These are phyloP conservation scores for Flammula alnicola DNA, from an alignment of 1,284 basidiomycete genomes.

Conservation along the genomic window DNA sequence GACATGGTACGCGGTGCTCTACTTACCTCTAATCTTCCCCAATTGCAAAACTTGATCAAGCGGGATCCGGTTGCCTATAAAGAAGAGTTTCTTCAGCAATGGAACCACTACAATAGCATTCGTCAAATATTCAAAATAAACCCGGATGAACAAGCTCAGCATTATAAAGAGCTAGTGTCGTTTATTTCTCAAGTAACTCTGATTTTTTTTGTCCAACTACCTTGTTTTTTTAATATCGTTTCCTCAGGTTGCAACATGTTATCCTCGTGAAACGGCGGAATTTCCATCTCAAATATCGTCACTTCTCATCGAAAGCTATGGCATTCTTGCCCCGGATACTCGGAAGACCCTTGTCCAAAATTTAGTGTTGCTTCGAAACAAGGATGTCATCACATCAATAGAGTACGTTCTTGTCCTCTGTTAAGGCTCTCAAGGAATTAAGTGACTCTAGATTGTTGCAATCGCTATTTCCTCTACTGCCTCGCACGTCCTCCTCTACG, in stretches of 20 bases:
- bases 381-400: conserved; percentile 90
- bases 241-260: conserved; percentile 82
- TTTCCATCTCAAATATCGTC: conserved; percentile 81
- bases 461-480: conserved; percentile 91
- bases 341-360: conserved; percentile 87
- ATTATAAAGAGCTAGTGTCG: conserved; percentile 84
- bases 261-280: conserved; percentile 83
- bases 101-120: conserved; percentile 93
- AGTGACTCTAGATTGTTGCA: conserved; percentile 75
- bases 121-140: conserved; percentile 83
- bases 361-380: conserved; percentile 91
- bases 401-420: conserved; percentile 62
- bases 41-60: conserved; percentile 96
- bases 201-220: conserved; percentile 13
- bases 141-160: conserved; percentile 79
- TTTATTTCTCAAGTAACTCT: conserved; percentile 79
- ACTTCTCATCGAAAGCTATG: conserved; percentile 79
- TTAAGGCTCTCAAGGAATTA: conserved; percentile 11
- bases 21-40: conserved; percentile 74
- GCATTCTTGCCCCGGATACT: conserved; percentile 74
- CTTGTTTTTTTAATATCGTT: conserved; percentile 7
- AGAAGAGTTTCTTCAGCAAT: conserved; percentile 98
- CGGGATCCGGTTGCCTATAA: conserved; percentile 90
- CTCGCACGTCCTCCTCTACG: conserved; percentile 85
- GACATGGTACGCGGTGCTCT: conserved; percentile 58